A percentile compares a stretch with the other conserved stretches of the same genome.
Evolutionary conservation across 2,329 filamentous ascomycete species (phyloP).

Genomic region (Botrytis sinoallii): DNA sequence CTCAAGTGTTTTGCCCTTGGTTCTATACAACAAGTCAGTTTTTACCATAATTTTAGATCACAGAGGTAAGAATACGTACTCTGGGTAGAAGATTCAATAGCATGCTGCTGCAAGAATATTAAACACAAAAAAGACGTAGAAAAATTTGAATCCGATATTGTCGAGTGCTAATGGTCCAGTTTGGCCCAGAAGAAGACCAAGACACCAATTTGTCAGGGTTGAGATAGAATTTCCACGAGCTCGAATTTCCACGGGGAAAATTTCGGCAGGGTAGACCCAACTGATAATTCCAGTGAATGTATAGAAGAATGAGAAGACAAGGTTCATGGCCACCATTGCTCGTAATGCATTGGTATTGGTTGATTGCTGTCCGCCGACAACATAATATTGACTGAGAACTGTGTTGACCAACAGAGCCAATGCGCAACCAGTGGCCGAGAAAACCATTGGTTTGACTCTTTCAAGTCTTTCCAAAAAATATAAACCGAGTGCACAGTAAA

Average conservation of each 20-base stretch:
- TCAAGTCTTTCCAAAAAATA: slow-evolving; percentile 32
- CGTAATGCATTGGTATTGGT: neutral
- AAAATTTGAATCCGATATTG: slow-evolving; percentile 47
- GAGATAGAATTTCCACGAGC: slow-evolving; percentile 51
- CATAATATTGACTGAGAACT: slow-evolving; percentile 50
- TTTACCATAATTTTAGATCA: slow-evolving; percentile 33
- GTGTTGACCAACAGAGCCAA: slow-evolving; percentile 52
- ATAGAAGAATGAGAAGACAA: slow-evolving; percentile 44
- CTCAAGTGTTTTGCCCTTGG: slow-evolving; percentile 35
- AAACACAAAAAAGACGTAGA: neutral
- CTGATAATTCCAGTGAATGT: slow-evolving; percentile 52
- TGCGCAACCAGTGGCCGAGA: slow-evolving; percentile 48
- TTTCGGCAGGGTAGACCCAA: slow-evolving; percentile 56
- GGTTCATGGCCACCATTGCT: neutral
- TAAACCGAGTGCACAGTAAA: slow-evolving; percentile 43
- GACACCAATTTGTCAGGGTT: slow-evolving; percentile 54
- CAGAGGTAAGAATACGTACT: slow-evolving; percentile 37
- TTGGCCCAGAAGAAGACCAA: slow-evolving; percentile 51
- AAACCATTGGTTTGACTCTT: slow-evolving; percentile 41
- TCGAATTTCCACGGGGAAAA: slow-evolving; percentile 56
- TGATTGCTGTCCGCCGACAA: slow-evolving; percentile 43
- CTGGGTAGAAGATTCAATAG: slow-evolving; percentile 48
- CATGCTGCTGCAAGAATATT: slow-evolving; percentile 33
- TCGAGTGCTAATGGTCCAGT: slow-evolving; percentile 55
- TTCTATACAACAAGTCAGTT: slow-evolving; percentile 34